phyloP scores from a whole-genome alignment of 306 rosid genomes.

The Citrullus colocynthis region DNA sequence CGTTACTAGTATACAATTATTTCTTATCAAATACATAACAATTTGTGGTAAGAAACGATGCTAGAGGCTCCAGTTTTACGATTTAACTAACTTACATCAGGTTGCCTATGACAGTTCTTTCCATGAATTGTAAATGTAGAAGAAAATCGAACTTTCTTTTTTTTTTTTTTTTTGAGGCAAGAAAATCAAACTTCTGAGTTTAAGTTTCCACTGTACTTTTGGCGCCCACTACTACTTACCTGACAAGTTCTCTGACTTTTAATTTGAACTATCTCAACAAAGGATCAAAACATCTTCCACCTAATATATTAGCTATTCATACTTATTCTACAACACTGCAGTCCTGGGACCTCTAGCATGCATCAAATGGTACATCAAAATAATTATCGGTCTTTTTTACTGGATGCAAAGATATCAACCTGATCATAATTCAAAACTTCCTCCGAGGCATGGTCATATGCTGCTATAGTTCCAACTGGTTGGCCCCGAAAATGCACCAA shows the following conservation, averaged over 20 bases:
- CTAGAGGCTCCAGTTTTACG: background rate
- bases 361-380: background rate
- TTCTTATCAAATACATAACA: background rate
- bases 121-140: background rate
- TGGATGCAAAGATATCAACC: background rate
- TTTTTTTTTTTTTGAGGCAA: too few species aligned
- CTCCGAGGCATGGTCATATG: constrained; percentile 14
- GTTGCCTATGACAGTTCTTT: background rate
- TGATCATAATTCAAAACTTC: constrained; percentile 16
- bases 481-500: constrained; percentile 13
- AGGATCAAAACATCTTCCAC: background rate
- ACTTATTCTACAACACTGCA: background rate
- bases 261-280: background rate
- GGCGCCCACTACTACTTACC: background rate
- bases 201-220: background rate
- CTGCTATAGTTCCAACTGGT: constrained; percentile 17
- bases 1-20: background rate
- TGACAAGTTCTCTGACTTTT: background rate
- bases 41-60: background rate
- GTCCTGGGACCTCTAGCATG: background rate
- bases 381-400: background rate
- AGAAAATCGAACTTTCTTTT: background rate
- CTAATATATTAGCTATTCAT: background rate
- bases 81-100: background rate
- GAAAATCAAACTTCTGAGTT: background rate